A percentile compares a stretch with the other conserved stretches of the same genome.
Evolutionary conservation across 148 eudicot genomes (phyloP).

Genomic region (Salicornia ramosissima): DNA sequence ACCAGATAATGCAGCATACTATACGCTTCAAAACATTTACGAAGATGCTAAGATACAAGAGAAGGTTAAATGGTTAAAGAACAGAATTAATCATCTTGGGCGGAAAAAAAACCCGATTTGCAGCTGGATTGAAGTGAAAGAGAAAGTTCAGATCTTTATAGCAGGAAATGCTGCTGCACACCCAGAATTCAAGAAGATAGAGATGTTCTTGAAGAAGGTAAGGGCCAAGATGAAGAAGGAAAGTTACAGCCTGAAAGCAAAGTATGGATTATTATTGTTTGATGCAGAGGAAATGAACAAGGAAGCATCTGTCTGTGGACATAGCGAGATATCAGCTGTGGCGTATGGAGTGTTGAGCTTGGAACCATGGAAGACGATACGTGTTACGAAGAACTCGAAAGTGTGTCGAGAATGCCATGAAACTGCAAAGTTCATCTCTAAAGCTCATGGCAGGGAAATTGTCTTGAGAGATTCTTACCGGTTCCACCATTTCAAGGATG

Average conservation of each 20-base stretch:
- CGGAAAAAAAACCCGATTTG: constrained; percentile 32
- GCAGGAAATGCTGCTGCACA: constrained; percentile 32
- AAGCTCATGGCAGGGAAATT: constrained; percentile 34
- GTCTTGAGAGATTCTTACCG: constrained; percentile 43
- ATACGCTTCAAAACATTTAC: constrained; percentile 37
- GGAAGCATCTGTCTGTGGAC: constrained; percentile 39
- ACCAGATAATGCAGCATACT: constrained; percentile 36
- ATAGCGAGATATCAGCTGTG: constrained; percentile 50
- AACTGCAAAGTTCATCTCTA: constrained; percentile 45
- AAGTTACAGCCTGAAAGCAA: constrained; percentile 20
- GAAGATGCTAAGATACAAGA: constrained; percentile 49
- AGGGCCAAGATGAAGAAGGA: constrained; percentile 34
- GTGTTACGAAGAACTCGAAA: constrained; percentile 48
- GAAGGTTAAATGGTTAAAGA: constrained; percentile 36
- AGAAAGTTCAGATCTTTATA: constrained; percentile 49
- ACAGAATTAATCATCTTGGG: constrained; percentile 29
- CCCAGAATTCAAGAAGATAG: constrained; percentile 41
- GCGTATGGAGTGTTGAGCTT: constrained; percentile 46
- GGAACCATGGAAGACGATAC: constrained; percentile 36
- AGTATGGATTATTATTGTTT: constrained; percentile 22
- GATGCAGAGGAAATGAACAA: constrained; percentile 35
- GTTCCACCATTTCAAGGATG: constrained; percentile 58
- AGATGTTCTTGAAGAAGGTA: constrained; percentile 28
- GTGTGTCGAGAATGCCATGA: constrained; percentile 61
- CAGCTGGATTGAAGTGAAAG: constrained; percentile 55